Percentiles rank a stretch among this genome's conserved stretches.
phyloP scores from a whole-genome alignment of 2,329 filamentous ascomycete genomes.

The Bipolaris sorokiniana region DNA sequence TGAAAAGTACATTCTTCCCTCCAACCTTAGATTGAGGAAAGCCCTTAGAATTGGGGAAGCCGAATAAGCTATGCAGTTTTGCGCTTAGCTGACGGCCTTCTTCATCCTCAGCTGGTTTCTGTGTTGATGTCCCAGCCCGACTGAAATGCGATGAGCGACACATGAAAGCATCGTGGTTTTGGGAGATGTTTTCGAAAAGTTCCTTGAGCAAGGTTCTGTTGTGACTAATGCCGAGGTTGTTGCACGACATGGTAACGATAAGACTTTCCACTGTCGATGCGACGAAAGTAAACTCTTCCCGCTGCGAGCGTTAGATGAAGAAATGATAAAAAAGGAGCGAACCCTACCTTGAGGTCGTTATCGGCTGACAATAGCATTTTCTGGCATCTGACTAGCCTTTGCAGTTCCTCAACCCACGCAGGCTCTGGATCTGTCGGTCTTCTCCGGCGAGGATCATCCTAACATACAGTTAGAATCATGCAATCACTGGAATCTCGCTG shows the following conservation, averaged over 20 bases:
- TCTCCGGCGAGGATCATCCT: conserved; percentile 50
- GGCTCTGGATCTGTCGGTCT: conserved; percentile 35
- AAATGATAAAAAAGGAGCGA: conserved; percentile 1
- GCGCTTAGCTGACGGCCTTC: conserved; percentile 68
- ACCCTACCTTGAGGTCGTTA: conserved; percentile 48
- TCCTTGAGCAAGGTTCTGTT: conserved; percentile 50
- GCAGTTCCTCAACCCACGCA: conserved; percentile 40
- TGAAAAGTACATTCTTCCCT: conserved; percentile 37
- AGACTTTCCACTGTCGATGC: conserved; percentile 51
- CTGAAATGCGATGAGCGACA: conserved; percentile 65
- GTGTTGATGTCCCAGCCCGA: conserved; percentile 57
- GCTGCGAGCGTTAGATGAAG: conserved; percentile 21
- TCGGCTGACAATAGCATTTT: conserved; percentile 55
- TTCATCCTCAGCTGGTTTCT: conserved; percentile 49
- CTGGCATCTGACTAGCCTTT: conserved; percentile 41
- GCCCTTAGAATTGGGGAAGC: conserved; percentile 57
- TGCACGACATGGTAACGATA: conserved; percentile 45
- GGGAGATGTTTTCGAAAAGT: conserved; percentile 51
- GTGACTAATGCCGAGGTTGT: conserved; percentile 53
- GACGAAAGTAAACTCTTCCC: conserved; percentile 43
- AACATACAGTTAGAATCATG: conserved; percentile 13
- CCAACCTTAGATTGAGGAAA: conserved; percentile 57
- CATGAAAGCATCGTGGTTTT: conserved; percentile 66
- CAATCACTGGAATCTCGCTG: background rate
- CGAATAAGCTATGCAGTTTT: conserved; percentile 72